Base-by-base conservation (phyloP, 495 filamentous ascomycete species). In the Pseudomonodictys pantanalensis region DNA sequence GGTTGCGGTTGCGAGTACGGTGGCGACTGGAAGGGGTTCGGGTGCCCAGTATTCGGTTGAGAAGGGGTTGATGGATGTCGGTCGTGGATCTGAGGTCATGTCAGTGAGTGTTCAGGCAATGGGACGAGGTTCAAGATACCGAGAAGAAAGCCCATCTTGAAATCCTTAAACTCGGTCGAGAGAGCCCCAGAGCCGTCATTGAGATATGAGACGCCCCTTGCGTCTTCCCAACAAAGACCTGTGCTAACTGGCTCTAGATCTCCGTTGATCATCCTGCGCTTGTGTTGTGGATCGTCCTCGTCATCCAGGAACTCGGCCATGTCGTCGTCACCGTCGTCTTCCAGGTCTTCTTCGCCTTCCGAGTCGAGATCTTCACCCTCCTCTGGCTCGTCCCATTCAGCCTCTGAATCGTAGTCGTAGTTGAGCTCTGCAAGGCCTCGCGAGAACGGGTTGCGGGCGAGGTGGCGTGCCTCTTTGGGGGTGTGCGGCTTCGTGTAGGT, bases 351-450 rank as follows among this genome's bases (percentile, higher is more conserved):
- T 41, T 95, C 91, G 20, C 88, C 88, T 52, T 92, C 87, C 0
- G 84, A 87, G 54, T 83, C 82, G 4, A 89, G 71, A 41, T 91
- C 86, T 64, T 91, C 89, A 47, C 86, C 90, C 67, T 93, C 90
- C 49, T 88, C 88, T 2, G 84, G 82, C 65, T 87, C 85, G 61
- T 90, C 87, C 90, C 93, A 98, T 73, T 97, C 95, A 0, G 87
- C 92, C 70, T 99, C 93, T 0, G 92, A 97, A 67, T 97, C 93
- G 66, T 97, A 96, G 60, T 93, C 91, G 70, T 99, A 97, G 67
- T 95, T 78, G n/a, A 84, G 78, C 2, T 86, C 79, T 2, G 87
- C 84, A 6, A 93, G 63, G 8, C 68, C 73, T 39, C 80, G 81
- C 26, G 77, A 69, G 49, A 84, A 83, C 0, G 93, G 91, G 32